Evolutionary conservation across 345 rosid genomes (phyloP), one percentile per base, ranked within the genome.

Genomic region (Bruguiera sexangula): DNA sequence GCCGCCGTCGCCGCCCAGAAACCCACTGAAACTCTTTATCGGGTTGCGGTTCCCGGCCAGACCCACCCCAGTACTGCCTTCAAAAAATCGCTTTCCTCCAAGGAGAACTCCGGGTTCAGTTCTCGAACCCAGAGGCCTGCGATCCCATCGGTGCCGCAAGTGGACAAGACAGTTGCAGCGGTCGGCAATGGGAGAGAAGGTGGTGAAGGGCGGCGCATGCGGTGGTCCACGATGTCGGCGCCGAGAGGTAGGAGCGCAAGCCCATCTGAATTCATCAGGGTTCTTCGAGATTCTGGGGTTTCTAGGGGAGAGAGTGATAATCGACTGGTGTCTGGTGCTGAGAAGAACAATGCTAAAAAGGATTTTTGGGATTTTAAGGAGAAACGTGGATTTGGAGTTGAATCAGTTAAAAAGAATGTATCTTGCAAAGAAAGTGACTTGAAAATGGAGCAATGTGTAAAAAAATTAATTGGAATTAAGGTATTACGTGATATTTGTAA

Each of bases 241-340:
- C 77, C 85, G 4, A 85, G 96, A 90, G 96, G 96, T 83, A 87
- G 96, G 84, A 86, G 89, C 65, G 76, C 86, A 63, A 87, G 96
- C 62, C 98, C 96, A 0, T 92, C 95, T 66, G 92, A 87, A 55
- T 85, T 87, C 36, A 73, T 86, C 62, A 81, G 82, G 67, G 88
- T 73, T 55, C 84, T 81, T 63, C 78, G 76, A 69, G 85, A 66
- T 24, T 24, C 24, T 24, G 24, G 24, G 24, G 24, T 24, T 75
- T 52, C 79, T 54, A 81, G 65, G 29, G 76, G 80, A 15, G 80
- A 63, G 59, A 43, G 65, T 60, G 86, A 77, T 69, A 80, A 75
- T 73, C 71, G 79, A 52, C 34, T n/a, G 63, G 67, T 67, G n/a
- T 70, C 70, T 60, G 63, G 73, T 55, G 68, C 64, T 27, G 76